Evolutionary conservation across 2,329 filamentous ascomycete species (phyloP).

Genomic region (Fusarium azukiicola): DNA sequence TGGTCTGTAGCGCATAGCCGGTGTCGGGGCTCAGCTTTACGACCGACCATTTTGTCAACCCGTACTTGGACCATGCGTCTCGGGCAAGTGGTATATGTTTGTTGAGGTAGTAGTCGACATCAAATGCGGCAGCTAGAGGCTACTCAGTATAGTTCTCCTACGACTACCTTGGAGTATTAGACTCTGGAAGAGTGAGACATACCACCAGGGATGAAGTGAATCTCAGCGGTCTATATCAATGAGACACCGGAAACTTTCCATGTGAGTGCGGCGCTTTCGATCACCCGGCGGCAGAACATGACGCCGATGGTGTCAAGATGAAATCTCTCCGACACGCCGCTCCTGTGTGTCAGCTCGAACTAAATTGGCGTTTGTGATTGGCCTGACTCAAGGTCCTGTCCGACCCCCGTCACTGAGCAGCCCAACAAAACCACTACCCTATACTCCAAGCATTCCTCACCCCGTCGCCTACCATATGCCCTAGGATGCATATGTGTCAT

Average conservation of each 20-base stretch:
- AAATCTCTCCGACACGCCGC: background rate
- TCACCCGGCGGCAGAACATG: background rate
- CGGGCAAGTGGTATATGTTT: conserved; percentile 5
- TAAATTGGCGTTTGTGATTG: background rate
- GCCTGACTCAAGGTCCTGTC: background rate
- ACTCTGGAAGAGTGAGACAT: background rate
- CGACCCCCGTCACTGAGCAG: too few species aligned
- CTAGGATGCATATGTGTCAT: too few species aligned
- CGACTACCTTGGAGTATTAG: too few species aligned
- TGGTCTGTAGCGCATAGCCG: conserved; percentile 4
- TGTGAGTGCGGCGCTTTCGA: background rate
- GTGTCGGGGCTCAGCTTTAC: conserved; percentile 1
- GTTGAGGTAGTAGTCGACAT: background rate
- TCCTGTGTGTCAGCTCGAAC: background rate
- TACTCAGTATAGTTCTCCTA: background rate
- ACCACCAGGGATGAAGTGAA: background rate
- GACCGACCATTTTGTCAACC: conserved; percentile 10
- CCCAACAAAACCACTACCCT: too few species aligned
- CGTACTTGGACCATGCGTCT: conserved; percentile 3
- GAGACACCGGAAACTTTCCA: background rate
- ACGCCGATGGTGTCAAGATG: background rate
- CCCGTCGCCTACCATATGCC: too few species aligned
- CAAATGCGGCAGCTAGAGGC: background rate
- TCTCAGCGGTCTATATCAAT: background rate
- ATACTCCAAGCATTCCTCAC: too few species aligned